phyloP scores from a whole-genome alignment of 441 rosid genomes.

The Jatropha podagrica region DNA sequence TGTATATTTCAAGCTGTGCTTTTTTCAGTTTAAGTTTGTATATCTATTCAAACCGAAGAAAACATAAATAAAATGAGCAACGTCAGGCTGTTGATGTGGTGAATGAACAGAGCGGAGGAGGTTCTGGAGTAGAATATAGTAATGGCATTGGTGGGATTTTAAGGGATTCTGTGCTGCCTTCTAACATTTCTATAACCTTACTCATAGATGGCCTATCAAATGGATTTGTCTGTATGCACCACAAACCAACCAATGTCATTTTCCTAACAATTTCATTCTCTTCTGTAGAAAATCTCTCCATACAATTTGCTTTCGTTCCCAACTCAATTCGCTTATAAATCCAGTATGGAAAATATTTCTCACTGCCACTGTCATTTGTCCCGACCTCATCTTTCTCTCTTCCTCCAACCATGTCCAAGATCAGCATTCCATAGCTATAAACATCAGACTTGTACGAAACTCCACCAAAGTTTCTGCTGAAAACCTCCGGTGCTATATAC shows the following conservation, averaged over 20 bases:
- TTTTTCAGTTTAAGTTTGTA: too few species aligned
- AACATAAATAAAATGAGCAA: neutral
- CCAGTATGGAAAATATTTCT: conserved; percentile 30
- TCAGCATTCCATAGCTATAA: conserved; percentile 32
- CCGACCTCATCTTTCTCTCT: conserved; percentile 12
- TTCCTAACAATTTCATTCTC: conserved; percentile 6
- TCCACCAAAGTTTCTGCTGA: conserved; percentile 22
- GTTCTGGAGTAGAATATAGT: conserved; percentile 20
- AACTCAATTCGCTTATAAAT: neutral
- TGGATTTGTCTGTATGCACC: conserved; percentile 30
- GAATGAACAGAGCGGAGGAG: conserved; percentile 5
- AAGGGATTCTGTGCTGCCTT: conserved; percentile 33
- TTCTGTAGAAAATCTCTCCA: neutral
- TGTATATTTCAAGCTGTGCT: too few species aligned
- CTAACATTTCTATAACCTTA: conserved; percentile 44
- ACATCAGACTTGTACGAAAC: conserved; percentile 31
- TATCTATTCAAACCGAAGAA: too few species aligned
- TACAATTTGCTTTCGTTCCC: neutral
- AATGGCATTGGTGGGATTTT: conserved; percentile 49
- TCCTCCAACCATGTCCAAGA: conserved; percentile 26
- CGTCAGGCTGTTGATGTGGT: neutral
- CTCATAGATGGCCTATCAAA: conserved; percentile 44
- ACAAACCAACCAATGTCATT: conserved; percentile 5
- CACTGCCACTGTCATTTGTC: neutral
- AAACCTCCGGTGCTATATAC: conserved; percentile 32